phyloP scores from a whole-genome alignment of 306 rosid species.

The Lotus japonicus region DNA sequence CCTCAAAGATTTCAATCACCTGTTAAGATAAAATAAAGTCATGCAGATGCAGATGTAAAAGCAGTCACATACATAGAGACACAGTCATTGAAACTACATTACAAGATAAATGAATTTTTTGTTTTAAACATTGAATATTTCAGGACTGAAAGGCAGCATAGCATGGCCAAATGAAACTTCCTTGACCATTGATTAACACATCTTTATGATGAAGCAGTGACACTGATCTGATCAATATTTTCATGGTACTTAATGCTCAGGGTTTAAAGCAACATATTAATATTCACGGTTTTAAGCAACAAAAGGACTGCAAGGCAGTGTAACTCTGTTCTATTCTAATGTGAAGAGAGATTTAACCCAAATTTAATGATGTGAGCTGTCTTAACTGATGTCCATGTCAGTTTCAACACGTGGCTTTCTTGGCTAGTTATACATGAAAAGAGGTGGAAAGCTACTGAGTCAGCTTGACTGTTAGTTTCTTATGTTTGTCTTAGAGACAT shows the following conservation, averaged over 20 bases:
- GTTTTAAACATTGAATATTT: not conserved
- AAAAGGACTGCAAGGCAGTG: no score
- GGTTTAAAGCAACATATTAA: no score
- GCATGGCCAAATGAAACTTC: not conserved
- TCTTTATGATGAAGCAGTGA: not conserved
- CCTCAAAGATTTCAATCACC: constrained; percentile 70
- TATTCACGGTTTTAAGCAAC: no score
- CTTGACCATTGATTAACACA: not conserved
- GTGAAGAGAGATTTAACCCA: no score
- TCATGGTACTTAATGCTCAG: not conserved
- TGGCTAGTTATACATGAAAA: no score
- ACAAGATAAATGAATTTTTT: not conserved
- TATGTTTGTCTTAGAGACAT: no score
- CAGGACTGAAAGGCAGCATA: not conserved
- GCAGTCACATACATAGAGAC: not conserved
- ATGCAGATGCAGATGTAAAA: constrained; percentile 5
- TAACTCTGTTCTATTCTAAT: no score
- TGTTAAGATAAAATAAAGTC: constrained; percentile 31
- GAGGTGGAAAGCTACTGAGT: no score
- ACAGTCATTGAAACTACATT: not conserved
- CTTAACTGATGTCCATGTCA: no score
- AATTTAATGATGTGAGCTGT: no score
- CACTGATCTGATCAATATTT: not conserved
- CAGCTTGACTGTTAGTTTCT: no score
- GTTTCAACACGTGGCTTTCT: no score